A percentile compares a stretch with the other conserved stretches of the same genome.
These are phyloP conservation scores for Apiotrichum gamsii DNA, from an alignment of 1,284 basidiomycete genomes.

Conservation along the genomic window DNA sequence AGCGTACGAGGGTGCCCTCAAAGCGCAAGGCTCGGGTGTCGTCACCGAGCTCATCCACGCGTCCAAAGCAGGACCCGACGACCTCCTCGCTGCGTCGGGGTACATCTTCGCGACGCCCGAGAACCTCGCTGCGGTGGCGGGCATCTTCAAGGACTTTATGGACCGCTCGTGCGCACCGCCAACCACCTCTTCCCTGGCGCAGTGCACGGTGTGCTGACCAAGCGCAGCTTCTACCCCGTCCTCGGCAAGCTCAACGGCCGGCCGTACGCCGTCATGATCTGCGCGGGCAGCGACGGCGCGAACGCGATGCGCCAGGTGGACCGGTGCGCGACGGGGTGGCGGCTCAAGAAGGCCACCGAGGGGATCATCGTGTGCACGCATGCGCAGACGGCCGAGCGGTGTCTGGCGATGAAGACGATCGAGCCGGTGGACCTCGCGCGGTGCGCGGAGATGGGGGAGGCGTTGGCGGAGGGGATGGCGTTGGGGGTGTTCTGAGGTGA, in stretches of 20 bases:
- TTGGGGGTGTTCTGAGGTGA: conserved; percentile 16
- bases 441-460: conserved; percentile 10
- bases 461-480: conserved; percentile 12
- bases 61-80: conserved; percentile 4
- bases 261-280: conserved; percentile 15
- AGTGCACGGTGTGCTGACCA: too few species aligned
- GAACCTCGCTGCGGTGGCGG: conserved; percentile 15
- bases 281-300: conserved; percentile 14
- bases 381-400: conserved; percentile 12
- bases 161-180: too few species aligned
- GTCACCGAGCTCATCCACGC: conserved; percentile 3
- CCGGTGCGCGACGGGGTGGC: conserved; percentile 12
- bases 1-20: conserved; percentile 8
- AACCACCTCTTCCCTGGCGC: too few species aligned
- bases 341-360: conserved; percentile 9
- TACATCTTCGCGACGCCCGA: conserved; percentile 18
- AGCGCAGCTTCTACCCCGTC: conserved; percentile 13
- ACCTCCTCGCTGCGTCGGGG: conserved; percentile 6
- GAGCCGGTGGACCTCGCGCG: conserved; percentile 1
- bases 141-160: conserved; percentile 16
- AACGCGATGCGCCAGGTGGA: conserved; percentile 14
- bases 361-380: conserved; percentile 11
- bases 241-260: conserved; percentile 13
- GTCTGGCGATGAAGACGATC: conserved; percentile 10
- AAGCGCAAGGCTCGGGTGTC: not conserved